Base-by-base conservation (phyloP, 768 basidiomycete genomes). In the Xerocomellus intermedius region DNA sequence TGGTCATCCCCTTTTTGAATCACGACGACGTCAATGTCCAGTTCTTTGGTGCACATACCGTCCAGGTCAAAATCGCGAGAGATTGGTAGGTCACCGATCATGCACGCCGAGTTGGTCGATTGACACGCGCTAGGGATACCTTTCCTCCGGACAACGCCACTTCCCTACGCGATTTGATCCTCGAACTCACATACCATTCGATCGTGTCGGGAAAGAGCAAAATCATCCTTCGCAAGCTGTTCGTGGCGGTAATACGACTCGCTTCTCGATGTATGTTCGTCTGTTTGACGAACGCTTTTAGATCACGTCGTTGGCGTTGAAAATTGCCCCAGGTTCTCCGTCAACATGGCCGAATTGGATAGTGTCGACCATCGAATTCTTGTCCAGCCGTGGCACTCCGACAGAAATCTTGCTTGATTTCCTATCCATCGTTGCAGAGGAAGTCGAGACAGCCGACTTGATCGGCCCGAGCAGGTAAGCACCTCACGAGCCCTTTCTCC, bases 21-120 rank as follows among this genome's bases (percentile, higher is more conserved):
- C 77, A 87, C 64, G 73, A 77, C 28, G 88, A 95, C 69, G 79
- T 79, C 49, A 92, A 92, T 64, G 91, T 96, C 10, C 89, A 94
- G 68, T 98, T 96, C 79, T 96, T 93, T 65, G 93, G 94, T 3
- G 94, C 94, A 5, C 94, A 97, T 63, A 97, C 92, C 0, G 83
- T 88, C 3, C 92, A 95, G 66, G 90, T 95, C 57, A 98, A 98
- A 80, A 92, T 96, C 59, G 85, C 89, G 14, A 77, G 94, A 59
- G 94, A 96, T 69, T 96, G 94, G 94, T 94, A 68, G 59, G 81
- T 69, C 5, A 32, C 47, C 44, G 5, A 36, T 22, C 50, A 13
- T 36, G 21, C 49, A 36, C 38, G 10, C 37, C 28, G 7, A 5
- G 28, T 6, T 24, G 8, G 17, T 47, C 44, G 37, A 36, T 35